Evolutionary conservation across 441 rosid genomes (phyloP), one percentile per base, ranked within the genome.

Genomic region (Populus hybrid): DNA sequence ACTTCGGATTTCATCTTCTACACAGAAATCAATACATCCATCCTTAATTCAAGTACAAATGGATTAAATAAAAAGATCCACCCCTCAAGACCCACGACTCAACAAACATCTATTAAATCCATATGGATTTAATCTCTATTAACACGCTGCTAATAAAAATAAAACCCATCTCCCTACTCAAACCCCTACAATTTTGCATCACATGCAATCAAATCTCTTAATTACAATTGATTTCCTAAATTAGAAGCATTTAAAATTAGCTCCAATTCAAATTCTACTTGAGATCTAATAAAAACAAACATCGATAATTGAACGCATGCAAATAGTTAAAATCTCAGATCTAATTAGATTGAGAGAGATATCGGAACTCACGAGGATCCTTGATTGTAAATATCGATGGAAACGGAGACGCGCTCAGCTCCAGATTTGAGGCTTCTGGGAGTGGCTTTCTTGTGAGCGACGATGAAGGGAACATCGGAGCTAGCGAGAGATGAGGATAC

Each of bases 371-470:
- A 94, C 99, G 95, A 86, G 71, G 93, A 87, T 85, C 99, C 98
- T 78, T 91, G 97, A 65, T 95, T 95, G 84, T 95, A 94, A 88
- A 95, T 88, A 77, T 95, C 97, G 73, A 87, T 76, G 64, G 97
- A 87, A 76, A 95, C 97, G 59, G 82, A 80, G 86, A 95, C 90
- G 46, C 94, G 97, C 76, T 95, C 98, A 66, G 88, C 85, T 75
- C 97, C 98, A 69, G 97, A 89, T 81, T 90, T 95, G 87, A 91
- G 94, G 79, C 94, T 76, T 73, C 79, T 86, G 78, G 88, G 92
- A 70, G 93, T 79, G 32, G 94, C 98, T 87, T 95, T 93, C 95
- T 94, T 94, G 87, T 94, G 93, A 7, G 93, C 97, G 57, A 95
- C 90, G 73, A 95, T 86, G 90, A 92, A 93, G 42, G 98, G 97